Conservation (phyloP, 352 stramenopile species). For the Phytophthora foliorum region DNA sequence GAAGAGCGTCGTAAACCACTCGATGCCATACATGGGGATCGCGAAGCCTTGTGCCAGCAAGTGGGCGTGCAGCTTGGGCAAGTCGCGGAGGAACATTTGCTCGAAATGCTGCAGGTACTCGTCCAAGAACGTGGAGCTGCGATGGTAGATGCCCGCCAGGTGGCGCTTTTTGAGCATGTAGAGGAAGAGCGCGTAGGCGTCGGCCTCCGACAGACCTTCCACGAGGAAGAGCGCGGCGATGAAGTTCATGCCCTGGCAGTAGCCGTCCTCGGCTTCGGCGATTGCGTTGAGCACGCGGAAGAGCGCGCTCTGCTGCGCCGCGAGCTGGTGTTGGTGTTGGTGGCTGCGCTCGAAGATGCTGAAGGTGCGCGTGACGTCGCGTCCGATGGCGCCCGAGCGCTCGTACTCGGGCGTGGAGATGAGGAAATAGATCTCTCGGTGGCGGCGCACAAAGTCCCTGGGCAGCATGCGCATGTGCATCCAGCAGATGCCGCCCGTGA, state of each 20-base stretch:
- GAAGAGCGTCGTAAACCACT: constrained; percentile 92
- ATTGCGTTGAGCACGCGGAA: constrained; percentile 88
- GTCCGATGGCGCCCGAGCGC: constrained; percentile 75
- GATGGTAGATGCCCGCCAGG: constrained; percentile 83
- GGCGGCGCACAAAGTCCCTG: constrained; percentile 63
- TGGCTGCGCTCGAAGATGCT: constrained; percentile 83
- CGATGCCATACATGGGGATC: constrained; percentile 87
- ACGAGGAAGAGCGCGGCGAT: constrained; percentile 89
- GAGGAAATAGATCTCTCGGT: constrained; percentile 85
- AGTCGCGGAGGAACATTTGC: constrained; percentile 67
- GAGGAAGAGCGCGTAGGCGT: constrained; percentile 85
- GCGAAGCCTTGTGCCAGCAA: constrained; percentile 74
- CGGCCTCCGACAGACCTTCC: constrained; percentile 79
- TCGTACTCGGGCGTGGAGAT: constrained; percentile 74
- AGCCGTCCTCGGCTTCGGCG: constrained; percentile 79
- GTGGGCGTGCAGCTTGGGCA: constrained; percentile 76
- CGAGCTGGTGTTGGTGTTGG: constrained; percentile 52
- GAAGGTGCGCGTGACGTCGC: constrained; percentile 88
- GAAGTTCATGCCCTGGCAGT: constrained; percentile 93
- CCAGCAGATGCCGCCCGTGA: constrained; percentile 78
- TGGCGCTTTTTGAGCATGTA: constrained; percentile 87
- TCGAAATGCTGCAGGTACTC: constrained; percentile 89
- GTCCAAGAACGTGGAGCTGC: constrained; percentile 86
- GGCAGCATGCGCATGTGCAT: constrained; percentile 63
- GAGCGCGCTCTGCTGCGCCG: constrained; percentile 66